Evolutionary conservation across 148 eudicot genomes (phyloP).

Genomic region (Pouteria glomerata): DNA sequence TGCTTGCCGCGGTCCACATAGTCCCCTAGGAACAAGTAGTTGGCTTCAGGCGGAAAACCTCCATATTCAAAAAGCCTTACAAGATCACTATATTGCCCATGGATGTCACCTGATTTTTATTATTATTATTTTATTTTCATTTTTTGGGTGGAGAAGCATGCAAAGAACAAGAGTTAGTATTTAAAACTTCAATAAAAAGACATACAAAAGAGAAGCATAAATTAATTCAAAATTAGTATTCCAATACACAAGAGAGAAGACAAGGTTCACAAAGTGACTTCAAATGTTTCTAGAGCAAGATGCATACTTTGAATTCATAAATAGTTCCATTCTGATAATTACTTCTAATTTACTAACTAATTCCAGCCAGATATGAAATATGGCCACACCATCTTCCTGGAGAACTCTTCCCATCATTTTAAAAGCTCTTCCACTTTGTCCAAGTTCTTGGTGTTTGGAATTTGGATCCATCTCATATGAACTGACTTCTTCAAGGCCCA

Average conservation of each 20-base stretch:
- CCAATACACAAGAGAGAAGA: not conserved
- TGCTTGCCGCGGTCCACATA: no score
- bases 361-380: not conserved
- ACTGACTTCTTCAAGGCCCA: not conserved
- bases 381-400: not conserved
- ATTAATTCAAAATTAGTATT: no score
- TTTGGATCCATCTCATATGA: not conserved
- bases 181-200: not conserved
- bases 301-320: not conserved
- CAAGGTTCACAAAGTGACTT: not conserved
- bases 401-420: not conserved
- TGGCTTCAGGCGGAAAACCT: not conserved
- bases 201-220: not conserved
- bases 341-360: not conserved
- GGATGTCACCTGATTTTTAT: conserved; percentile 30
- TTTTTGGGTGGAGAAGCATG: not conserved
- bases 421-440: not conserved
- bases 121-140: no score
- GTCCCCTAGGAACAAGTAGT: conserved; percentile 33
- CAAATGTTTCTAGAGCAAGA: not conserved
- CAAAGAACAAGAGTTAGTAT: not conserved
- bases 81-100: conserved; percentile 30
- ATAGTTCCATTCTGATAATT: no score
- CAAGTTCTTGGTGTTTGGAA: not conserved
- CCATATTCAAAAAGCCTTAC: not conserved